Evolutionary conservation across 2,329 filamentous ascomycete genomes (phyloP), one percentile per base, ranked within the genome.

Genomic region (Exophiala viscosa): DNA sequence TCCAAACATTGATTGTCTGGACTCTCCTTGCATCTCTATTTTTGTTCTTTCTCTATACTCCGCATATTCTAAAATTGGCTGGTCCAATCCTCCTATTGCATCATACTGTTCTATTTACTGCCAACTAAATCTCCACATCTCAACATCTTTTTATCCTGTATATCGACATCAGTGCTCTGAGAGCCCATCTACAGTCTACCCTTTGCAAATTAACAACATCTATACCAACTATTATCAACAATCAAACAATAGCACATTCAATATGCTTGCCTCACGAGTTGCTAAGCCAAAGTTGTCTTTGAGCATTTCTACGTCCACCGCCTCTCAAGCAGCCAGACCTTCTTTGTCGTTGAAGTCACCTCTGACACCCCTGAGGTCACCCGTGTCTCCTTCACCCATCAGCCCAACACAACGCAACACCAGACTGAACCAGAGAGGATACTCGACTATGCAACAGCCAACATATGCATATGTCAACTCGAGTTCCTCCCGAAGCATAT

Each of bases 251-350:
- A 40, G 35, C 31, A 54, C 39, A 45, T 38, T 49, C 54, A 60
- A 53, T 18, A 73, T 65, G 63, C 72, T 74, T 69, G 68, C 70
- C 60, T 66, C 70, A 62, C 63, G 69, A 57, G 67, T 68, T 55
- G 63, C 66, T 54, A 73, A 70, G 59, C 75, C 75, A 42, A 74
- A 76, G 69, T 69, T 77, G 59, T 70, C 71, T 45, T 60, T 77
- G 64, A 72, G 65, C 66, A 75, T 76, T 58, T 69, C 72, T 55
- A 59, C 60, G 40, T 61, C 67, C 52, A 64, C 67, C 18, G 64
- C 69, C 55, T 67, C 51, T 45, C 53, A 52, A 45, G 18, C 53
- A 40, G 55, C 69, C 36, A 65, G 71, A 28, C 66, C 71, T 20
- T 59, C 70, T 5, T 62, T 74, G 44, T 70, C 72, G 7, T 66